phyloP scores from a whole-genome alignment of 2,329 filamentous ascomycete species.

The Pestalotiopsis fici region DNA sequence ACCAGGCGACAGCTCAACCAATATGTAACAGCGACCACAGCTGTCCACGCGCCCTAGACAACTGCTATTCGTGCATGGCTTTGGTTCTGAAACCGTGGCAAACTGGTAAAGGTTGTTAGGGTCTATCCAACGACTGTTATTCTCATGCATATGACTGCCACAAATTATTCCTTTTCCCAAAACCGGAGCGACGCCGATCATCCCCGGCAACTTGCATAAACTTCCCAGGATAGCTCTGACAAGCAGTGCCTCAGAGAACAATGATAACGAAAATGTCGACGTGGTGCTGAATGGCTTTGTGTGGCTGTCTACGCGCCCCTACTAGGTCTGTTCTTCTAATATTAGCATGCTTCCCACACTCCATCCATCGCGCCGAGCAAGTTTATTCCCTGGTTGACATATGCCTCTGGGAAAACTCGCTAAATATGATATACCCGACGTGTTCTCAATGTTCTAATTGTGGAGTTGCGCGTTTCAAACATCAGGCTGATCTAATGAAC shows the following conservation, averaged over 20 bases:
- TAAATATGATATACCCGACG: not conserved
- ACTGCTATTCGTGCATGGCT: conserved; percentile 5
- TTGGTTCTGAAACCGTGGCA: not conserved
- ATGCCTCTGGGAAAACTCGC: not conserved
- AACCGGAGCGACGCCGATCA: conserved; percentile 1
- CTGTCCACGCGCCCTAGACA: not conserved
- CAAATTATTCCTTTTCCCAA: not conserved
- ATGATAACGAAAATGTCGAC: not conserved
- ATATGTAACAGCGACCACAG: not conserved
- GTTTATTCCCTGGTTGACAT: not conserved
- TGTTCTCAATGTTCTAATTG: not conserved
- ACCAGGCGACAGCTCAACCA: not conserved
- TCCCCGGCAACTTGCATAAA: conserved; percentile 7
- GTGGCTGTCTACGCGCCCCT: not conserved
- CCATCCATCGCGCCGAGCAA: not conserved
- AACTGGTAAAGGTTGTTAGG: not conserved
- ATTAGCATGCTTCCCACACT: not conserved
- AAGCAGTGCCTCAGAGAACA: conserved; percentile 5
- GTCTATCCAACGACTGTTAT: not conserved
- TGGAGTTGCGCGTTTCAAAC: not conserved
- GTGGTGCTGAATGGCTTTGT: not conserved
- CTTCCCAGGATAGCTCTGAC: conserved; percentile 6
- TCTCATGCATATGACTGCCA: conserved; percentile 2
- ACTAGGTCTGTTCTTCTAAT: not conserved
- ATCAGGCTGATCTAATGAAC: not conserved